Evolutionary conservation across 2,329 filamentous ascomycete genomes (phyloP), one percentile per base, ranked within the genome.

Genomic region (Cercospora sp.): DNA sequence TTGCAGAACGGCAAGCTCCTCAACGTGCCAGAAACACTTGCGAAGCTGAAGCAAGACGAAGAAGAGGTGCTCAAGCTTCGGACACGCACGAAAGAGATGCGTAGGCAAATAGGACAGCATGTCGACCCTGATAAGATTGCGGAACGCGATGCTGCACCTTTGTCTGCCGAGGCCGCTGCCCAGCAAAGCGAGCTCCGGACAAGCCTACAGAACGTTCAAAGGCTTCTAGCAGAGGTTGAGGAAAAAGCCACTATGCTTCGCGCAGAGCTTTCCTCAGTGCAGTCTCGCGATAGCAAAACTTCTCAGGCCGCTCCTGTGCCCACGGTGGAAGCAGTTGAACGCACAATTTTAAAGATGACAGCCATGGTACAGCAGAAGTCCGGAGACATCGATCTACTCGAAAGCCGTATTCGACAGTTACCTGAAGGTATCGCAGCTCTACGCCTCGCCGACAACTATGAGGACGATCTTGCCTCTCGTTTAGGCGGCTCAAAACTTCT

Each of bases 261-360:
- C 75, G 90, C 93, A 2, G 91, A 90, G 74, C 85, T 97, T 18
- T 90, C 90, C 0, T 85, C 87, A 21, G 78, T 82, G 2, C 73
- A 71, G 26, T 72, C 74, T 0, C 70, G 70, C 49, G 57, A 67
- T 28, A 34, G 61, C 61, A 61, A 43, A 37, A 61, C 63, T 21
- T 72, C 64, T n/a, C 64, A 73, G 49, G 69, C 66, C 83, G 84
- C 53, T n/a, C 68, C 85, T 61, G 87, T 90, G 4, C 95, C 95
- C 0, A 97, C 94, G 0, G 92, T 97, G 9, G 95, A 97, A 74
- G 92, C 93, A 0, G 92, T 99, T 21, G 90, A 94, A 73, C 92
- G 91, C 68, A 99, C 95, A 0, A 97, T 99, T 72, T 85, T 85
- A 67, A 97, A 95, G 77, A 94, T 99, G 91, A 97, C 94, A 37